Evolutionary conservation across 2,329 filamentous ascomycete genomes (phyloP).

Genomic region (Neurospora sp.): DNA sequence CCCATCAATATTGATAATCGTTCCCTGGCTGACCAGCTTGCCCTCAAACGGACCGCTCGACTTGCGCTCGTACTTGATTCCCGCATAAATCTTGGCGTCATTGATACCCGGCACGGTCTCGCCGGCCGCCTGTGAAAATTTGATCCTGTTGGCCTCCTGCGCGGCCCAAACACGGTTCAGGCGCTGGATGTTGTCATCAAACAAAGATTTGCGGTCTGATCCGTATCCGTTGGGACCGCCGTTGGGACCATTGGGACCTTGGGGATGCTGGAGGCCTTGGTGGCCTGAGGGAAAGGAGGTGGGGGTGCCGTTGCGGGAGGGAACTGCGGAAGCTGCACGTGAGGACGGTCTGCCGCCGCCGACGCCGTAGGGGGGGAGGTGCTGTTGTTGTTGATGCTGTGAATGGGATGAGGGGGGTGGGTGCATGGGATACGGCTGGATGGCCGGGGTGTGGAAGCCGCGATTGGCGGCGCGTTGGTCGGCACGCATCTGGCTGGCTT

Average conservation of each 20-base stretch:
- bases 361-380: not conserved
- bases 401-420: constrained; percentile 4
- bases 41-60: constrained; percentile 47
- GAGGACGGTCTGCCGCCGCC: not conserved
- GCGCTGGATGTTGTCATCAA: constrained; percentile 41
- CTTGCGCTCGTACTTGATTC: constrained; percentile 54
- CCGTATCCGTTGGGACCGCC: constrained; percentile 14
- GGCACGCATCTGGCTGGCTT: constrained; percentile 40
- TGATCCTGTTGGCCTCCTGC: constrained; percentile 39
- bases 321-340: not conserved
- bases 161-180: constrained; percentile 46
- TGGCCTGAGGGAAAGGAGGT: not conserved
- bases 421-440: constrained; percentile 12
- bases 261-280: not conserved
- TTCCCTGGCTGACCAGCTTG: constrained; percentile 52
- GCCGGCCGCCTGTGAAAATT: constrained; percentile 36
- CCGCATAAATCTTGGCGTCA: constrained; percentile 47
- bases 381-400: not conserved
- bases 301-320: not conserved
- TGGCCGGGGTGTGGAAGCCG: constrained; percentile 19
- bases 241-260: not conserved
- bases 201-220: constrained; percentile 18
- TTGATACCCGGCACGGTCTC: constrained; percentile 33
- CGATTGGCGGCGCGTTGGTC: constrained; percentile 36
- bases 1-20: constrained; percentile 53